Evolutionary conservation across 1,284 basidiomycete species (phyloP).

Genomic region (Austroboletus rostrupii): DNA sequence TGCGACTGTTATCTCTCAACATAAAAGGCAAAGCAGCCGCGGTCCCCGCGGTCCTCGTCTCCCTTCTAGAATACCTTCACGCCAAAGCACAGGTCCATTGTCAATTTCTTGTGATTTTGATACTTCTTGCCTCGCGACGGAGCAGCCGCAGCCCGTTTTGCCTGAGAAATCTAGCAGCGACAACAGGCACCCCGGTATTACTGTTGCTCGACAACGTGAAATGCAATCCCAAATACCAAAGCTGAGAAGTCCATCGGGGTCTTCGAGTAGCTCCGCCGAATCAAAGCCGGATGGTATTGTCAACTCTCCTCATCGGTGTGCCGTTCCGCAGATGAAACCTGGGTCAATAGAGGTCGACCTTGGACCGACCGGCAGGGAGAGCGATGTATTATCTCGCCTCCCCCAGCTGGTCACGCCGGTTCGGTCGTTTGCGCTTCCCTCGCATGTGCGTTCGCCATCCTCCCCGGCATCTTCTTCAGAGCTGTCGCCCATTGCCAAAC

Average conservation of each 20-base stretch:
- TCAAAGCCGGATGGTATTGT: constrained; percentile 5
- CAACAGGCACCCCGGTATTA: neutral
- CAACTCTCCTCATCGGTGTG: constrained; percentile 4
- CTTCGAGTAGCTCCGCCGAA: constrained; percentile 22
- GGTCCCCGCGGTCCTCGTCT: constrained; percentile 15
- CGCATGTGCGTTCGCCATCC: constrained; percentile 33
- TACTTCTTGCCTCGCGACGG: neutral
- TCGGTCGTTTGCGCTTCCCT: constrained; percentile 32
- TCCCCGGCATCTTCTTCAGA: constrained; percentile 73
- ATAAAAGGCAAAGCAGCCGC: constrained; percentile 15
- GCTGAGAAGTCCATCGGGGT: constrained; percentile 25
- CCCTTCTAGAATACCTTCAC: constrained; percentile 17
- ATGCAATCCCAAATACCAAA: constrained; percentile 28
- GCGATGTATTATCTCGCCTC: constrained; percentile 25
- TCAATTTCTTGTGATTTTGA: constrained; percentile 3
- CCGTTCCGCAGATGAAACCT: constrained; percentile 2
- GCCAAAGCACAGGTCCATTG: constrained; percentile 3
- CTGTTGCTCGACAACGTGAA: constrained; percentile 12
- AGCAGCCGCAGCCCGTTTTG: constrained; percentile 4
- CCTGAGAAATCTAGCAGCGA: constrained; percentile 18
- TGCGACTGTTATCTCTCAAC: constrained; percentile 4
- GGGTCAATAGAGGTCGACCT: neutral
- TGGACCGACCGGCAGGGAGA: constrained; percentile 20
- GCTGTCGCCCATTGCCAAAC: constrained; percentile 59
- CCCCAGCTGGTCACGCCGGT: constrained; percentile 29